Evolutionary conservation across 768 basidiomycete genomes (phyloP).

Genomic region (Rhodotorula graminis): DNA sequence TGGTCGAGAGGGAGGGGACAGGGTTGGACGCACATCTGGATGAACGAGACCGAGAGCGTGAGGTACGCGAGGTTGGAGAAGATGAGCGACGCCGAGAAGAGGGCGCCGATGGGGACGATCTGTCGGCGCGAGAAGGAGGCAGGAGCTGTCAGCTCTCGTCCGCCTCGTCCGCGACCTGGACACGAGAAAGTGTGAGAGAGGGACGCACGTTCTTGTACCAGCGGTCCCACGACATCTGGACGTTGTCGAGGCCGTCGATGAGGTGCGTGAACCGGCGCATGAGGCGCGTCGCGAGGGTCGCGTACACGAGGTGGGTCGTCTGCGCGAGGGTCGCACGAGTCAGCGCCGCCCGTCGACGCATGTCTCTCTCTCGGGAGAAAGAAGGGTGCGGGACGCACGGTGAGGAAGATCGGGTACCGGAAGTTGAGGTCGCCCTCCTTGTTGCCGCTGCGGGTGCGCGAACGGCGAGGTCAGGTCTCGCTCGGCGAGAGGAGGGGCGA

Average conservation of each 20-base stretch:
- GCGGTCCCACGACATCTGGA: conserved; percentile 66
- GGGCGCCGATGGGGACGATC: conserved; percentile 87
- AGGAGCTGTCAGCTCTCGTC: not conserved
- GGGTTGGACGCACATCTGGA: conserved; percentile 69
- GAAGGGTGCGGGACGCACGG: not conserved
- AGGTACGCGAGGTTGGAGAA: conserved; percentile 89
- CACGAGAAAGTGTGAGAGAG: too few species aligned
- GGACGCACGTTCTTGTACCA: conserved; percentile 55
- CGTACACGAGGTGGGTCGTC: conserved; percentile 38
- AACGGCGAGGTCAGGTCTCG: not conserved
- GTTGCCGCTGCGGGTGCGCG: not conserved
- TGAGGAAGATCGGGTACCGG: conserved; percentile 37
- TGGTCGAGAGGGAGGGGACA: not conserved
- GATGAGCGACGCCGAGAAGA: conserved; percentile 87
- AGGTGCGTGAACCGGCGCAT: conserved; percentile 74
- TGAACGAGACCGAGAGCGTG: conserved; percentile 86
- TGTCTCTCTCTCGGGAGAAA: rapidly evolving
- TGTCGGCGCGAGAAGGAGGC: conserved; percentile 39
- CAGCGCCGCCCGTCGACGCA: too few species aligned
- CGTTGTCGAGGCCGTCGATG: conserved; percentile 69
- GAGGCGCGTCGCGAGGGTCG: conserved; percentile 73
- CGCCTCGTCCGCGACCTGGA: too few species aligned
- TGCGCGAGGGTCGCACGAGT: not conserved
- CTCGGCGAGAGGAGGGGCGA: too few species aligned
- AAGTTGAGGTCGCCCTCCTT: conserved; percentile 17